phyloP scores from a whole-genome alignment of 257 asterid genomes.

The Przewalskia tangutica region DNA sequence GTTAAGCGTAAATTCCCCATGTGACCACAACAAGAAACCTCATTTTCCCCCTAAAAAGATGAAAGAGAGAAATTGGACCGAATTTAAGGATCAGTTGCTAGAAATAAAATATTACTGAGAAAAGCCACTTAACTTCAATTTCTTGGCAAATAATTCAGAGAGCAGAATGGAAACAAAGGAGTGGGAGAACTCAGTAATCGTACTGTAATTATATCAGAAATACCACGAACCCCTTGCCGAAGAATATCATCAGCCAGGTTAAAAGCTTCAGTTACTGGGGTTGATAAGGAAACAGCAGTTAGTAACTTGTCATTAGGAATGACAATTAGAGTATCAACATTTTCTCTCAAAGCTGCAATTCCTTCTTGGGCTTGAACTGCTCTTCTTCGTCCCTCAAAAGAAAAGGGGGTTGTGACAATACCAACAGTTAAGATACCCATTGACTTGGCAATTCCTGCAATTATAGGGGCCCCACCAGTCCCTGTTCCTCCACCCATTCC shows the following conservation, averaged over 20 bases:
- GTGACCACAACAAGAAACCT: background rate
- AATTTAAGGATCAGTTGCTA: background rate
- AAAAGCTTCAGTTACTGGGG: conserved; percentile 97
- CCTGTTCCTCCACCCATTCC: conserved; percentile 99
- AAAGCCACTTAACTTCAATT: background rate
- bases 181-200: background rate
- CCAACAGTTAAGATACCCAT: conserved; percentile 96
- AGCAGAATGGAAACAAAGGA: background rate
- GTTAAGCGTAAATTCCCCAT: background rate
- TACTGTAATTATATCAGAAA: conserved; percentile 94
- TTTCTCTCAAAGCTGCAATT: conserved; percentile 83
- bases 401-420: conserved; percentile 92
- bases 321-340: conserved; percentile 88
- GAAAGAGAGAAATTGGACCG: background rate
- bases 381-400: conserved; percentile 95
- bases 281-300: conserved; percentile 85
- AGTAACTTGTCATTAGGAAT: conserved; percentile 88
- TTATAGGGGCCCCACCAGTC: conserved; percentile 91
- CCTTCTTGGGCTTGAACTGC: conserved; percentile 98
- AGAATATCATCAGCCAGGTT: conserved; percentile 96
- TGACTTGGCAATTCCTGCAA: conserved; percentile 82
- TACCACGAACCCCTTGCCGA: conserved; percentile 96
- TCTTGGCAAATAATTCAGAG: background rate
- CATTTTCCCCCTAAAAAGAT: background rate
- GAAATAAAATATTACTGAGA: background rate